A percentile compares a stretch with the other conserved stretches of the same genome.
Evolutionary conservation across 164 flowering plant species (phyloP).

Genomic region (Stephania yunnanensis): DNA sequence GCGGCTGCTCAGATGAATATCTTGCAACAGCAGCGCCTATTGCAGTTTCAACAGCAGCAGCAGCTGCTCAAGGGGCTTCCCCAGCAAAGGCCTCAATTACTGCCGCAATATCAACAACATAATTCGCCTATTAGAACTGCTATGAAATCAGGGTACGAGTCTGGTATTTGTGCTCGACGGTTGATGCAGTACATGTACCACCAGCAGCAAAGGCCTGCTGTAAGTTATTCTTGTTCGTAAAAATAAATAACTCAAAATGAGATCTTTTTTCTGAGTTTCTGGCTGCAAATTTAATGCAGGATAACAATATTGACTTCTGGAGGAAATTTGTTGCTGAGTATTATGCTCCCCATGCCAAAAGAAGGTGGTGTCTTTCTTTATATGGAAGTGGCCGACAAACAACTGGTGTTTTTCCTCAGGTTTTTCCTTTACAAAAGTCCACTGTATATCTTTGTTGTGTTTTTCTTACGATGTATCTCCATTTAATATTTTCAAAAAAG

Average conservation of each 20-base stretch:
- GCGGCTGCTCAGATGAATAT: constrained; percentile 64
- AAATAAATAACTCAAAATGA: neutral
- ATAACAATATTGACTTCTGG: constrained; percentile 96
- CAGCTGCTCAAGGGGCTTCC: constrained; percentile 66
- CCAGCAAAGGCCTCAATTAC: constrained; percentile 60
- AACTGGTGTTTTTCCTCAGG: constrained; percentile 99
- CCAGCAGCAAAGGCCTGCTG: constrained; percentile 88
- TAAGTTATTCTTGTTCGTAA: constrained; percentile 24
- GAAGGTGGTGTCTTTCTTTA: constrained; percentile 98
- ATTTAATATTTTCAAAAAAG: neutral
- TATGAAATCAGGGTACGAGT: constrained; percentile 66
- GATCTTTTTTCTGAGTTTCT: neutral
- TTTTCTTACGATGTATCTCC: neutral
- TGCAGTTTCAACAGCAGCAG: constrained; percentile 22
- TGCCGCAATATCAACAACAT: constrained; percentile 61
- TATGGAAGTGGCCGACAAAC: constrained; percentile 96
- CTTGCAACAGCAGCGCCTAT: constrained; percentile 55
- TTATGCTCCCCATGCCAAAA: constrained; percentile 94
- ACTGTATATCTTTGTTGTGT: neutral
- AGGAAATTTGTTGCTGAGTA: constrained; percentile 90
- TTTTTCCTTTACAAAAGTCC: constrained; percentile 20
- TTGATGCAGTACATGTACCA: constrained; percentile 85
- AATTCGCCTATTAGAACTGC: constrained; percentile 60
- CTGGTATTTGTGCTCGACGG: constrained; percentile 87
- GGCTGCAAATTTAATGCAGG: constrained; percentile 38